These are phyloP conservation scores for Achaetomium macrosporum DNA, from an alignment of 2,329 filamentous ascomycete species.

Conservation along the genomic window DNA sequence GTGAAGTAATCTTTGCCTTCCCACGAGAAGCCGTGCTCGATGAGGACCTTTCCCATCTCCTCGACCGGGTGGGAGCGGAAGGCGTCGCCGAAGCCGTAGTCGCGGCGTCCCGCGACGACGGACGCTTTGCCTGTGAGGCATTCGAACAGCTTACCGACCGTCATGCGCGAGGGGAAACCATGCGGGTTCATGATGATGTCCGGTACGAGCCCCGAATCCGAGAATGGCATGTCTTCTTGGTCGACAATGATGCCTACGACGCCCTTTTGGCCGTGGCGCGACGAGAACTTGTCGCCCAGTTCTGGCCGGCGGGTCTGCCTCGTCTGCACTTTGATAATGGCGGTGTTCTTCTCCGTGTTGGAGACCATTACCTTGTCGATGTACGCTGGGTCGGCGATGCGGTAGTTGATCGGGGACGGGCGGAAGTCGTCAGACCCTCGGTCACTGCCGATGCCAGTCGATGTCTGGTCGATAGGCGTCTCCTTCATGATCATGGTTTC, in stretches of 20 bases:
- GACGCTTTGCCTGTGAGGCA: conserved; percentile 92
- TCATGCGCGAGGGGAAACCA: conserved; percentile 99
- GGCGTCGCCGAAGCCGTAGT: conserved; percentile 77
- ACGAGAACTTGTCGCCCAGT: conserved; percentile 97
- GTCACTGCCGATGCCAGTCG: conserved; percentile 64
- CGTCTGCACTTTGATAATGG: conserved; percentile 88
- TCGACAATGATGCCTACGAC: conserved; percentile 95
- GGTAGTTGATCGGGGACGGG: conserved; percentile 69
- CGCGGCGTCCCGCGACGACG: conserved; percentile 73
- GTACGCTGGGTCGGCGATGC: conserved; percentile 75
- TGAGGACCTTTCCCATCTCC: conserved; percentile 79
- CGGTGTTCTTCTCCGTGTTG: conserved; percentile 77
- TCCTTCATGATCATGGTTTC: conserved; percentile 91
- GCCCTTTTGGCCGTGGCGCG: conserved; percentile 95
- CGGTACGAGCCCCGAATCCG: conserved; percentile 81
- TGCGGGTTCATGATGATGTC: conserved; percentile 99
- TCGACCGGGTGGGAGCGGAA: conserved; percentile 80
- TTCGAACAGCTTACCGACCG: conserved; percentile 95
- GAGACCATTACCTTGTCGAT: conserved; percentile 97
- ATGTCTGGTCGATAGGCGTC: conserved; percentile 70
- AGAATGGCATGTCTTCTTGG: conserved; percentile 95
- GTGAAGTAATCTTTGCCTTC: conserved; percentile 97
- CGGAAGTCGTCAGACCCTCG: conserved; percentile 58
- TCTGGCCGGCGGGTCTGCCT: conserved; percentile 94
- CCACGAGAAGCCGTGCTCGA: conserved; percentile 89